These are phyloP conservation scores for Salvia hispanica DNA, from an alignment of 257 asterid species.

Conservation along the genomic window DNA sequence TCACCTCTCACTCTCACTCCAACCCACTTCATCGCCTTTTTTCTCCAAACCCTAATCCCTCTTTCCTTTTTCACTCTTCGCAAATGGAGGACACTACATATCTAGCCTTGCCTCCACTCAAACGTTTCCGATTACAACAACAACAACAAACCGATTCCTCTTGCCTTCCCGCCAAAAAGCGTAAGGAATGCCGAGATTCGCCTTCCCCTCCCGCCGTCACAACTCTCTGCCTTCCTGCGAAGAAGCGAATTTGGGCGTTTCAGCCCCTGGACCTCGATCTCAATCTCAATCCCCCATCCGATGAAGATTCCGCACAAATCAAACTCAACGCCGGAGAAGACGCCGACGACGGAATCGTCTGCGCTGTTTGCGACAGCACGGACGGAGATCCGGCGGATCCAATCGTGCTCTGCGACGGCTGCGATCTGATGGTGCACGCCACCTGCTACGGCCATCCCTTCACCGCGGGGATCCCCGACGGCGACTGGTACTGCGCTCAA, in stretches of 20 bases:
- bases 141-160: constrained; percentile 21
- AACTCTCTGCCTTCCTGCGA: constrained; percentile 67
- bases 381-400: constrained; percentile 89
- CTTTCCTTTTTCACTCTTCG: background rate
- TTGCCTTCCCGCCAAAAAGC: constrained; percentile 77
- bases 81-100: constrained; percentile 48
- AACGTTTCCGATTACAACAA: constrained; percentile 63
- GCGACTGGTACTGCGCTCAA: constrained; percentile 82
- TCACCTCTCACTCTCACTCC: background rate
- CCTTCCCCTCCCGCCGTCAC: constrained; percentile 30
- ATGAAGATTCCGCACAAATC: background rate
- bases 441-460: constrained; percentile 81
- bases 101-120: constrained; percentile 64
- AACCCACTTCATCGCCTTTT: background rate
- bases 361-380: constrained; percentile 74
- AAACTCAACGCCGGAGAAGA: background rate
- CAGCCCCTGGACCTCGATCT: constrained; percentile 67
- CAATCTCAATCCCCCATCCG: constrained; percentile 39
- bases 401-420: constrained; percentile 87
- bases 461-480: constrained; percentile 65
- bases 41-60: background rate
- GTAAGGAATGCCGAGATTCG: constrained; percentile 46
- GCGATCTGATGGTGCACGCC: constrained; percentile 86
- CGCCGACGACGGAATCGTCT: constrained; percentile 71
- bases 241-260: constrained; percentile 69